Evolutionary conservation across 2,329 filamentous ascomycete genomes (phyloP), one percentile per base, ranked within the genome.

Genomic region (Pestalotiopsis sp.): DNA sequence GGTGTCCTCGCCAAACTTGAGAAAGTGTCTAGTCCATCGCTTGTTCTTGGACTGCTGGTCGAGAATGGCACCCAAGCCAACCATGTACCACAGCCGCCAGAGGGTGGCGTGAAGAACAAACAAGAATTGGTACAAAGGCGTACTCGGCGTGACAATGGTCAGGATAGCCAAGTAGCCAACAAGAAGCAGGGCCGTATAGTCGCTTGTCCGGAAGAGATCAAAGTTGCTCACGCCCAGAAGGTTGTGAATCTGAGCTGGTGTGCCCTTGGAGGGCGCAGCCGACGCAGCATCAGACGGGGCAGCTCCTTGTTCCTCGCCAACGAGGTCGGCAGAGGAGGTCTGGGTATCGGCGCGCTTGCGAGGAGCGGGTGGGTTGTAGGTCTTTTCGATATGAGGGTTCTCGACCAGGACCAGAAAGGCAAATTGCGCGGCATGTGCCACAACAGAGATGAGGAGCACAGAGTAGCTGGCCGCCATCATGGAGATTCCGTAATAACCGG

Each of bases 401-500:
- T 99, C 96, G 72, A 99, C 93, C 70, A 94, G 86, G 66, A 93
- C 90, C 72, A 99, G 87, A 84, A 99, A 99, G 69, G 91, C 91
- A 80, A 99, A 95, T 82, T 99, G 96, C 69, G 95, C 93, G 74
- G 94, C 90, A 83, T 99, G 96, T 70, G 95, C 96, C 76, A 97
- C 83, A 76, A 99, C 95, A 68, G 96, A 98, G 80, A 98, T 98
- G 85, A 97, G 95, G 64, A 99, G 88, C 69, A 99, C 95, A 76
- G 95, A 94, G 82, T 98, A 98, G 85, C 96, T 99, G 71, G 95
- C 95, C 61, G 94, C 95, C 92, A 99, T 97, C 84, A 98, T 91
- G 69, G 95, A 98, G 77, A 98, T 98, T 74, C 96, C 96, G 79
- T 99, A 99, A 84, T 97, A 99, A 61, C 96, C 96, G 65, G 94